Base-by-base conservation (phyloP, 2,329 filamentous ascomycete genomes). In the Xylaria arbuscula region DNA sequence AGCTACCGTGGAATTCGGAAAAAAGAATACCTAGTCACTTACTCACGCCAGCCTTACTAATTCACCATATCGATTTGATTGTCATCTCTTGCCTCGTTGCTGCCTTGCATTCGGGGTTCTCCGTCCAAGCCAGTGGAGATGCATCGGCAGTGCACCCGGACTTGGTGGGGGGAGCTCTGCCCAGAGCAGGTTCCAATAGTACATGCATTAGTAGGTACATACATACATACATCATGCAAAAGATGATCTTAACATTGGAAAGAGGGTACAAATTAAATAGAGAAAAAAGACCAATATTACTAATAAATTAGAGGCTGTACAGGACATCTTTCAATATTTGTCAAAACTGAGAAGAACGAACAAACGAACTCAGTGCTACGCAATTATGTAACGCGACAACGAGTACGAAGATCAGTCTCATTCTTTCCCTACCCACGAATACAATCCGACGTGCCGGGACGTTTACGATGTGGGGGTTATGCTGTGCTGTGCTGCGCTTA, bases 371-470 rank as follows among this genome's bases (percentile, higher is more conserved):
- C 53, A 34, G 17, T 24, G 36, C 54, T 40, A 63, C 51, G 38
- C 6, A 42, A 38, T 5, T 24, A 28, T 57, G 36, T 28, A 45
- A 57, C 36, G 11, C 36, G 13, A 45, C 54, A 36, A 28, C 13
- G 1, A 10, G 2, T 28, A 45, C n/a, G 13, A 53, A 22, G n/a
- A 17, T 15, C 19, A 0, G 38, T 8, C 17, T 34, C n/a, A 17
- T 32, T 19, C 10, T 32, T 22, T 34, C 11, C 11, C 11, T 6
- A 38, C 40, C 53, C 54, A n/a, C 53, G 62, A 53, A 22, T 13
- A 59, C 53, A 47, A 56, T 9, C 55, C 45, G 42, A 32, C 38
- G 19, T 47, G 19, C 54, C 45, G 50, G 56, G 48, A 40, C 47
- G 19, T 42, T 54, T 47, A 34, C 40, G 60, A 11, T 36, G 47